Conservation (phyloP, 768 basidiomycete species). For the Fomitopsis serialis region DNA sequence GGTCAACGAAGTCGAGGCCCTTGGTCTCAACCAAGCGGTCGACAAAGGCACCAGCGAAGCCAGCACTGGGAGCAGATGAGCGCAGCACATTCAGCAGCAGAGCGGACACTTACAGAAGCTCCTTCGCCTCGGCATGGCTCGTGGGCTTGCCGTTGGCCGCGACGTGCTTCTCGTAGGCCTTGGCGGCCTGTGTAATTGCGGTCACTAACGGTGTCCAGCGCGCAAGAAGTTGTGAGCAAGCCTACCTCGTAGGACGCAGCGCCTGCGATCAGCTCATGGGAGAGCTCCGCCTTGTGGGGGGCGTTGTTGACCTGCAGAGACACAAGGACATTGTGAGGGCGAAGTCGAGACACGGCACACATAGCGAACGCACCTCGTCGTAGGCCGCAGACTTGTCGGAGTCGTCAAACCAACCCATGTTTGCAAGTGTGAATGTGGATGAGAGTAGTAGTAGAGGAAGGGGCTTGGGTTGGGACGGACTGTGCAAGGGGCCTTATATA, state of each 20-base stretch:
- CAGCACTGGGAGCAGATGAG: conserved; percentile 36
- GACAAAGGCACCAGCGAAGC: conserved; percentile 47
- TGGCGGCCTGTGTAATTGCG: conserved; percentile 43
- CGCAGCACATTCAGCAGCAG: background rate
- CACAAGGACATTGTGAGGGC: background rate
- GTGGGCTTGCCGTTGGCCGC: conserved; percentile 42
- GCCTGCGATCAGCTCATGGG: conserved; percentile 63
- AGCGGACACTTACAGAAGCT: conserved; percentile 34
- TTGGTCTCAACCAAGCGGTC: conserved; percentile 53
- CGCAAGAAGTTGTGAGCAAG: background rate
- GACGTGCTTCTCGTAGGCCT: conserved; percentile 54
- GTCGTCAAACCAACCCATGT: conserved; percentile 41
- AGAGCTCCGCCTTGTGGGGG: conserved; percentile 51
- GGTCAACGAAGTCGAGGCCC: conserved; percentile 46
- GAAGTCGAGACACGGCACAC: background rate
- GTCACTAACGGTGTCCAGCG: background rate
- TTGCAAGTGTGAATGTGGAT: conserved; percentile 8
- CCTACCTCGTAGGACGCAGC: conserved; percentile 61
- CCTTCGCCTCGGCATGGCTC: conserved; percentile 52
- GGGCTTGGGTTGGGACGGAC: conserved; percentile 12
- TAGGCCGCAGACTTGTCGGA: conserved; percentile 39
- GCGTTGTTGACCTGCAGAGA: conserved; percentile 36
- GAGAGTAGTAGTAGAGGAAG: conserved; percentile 13
- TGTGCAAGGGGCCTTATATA: conserved; percentile 12
- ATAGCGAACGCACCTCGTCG: conserved; percentile 27